Evolutionary conservation across 352 stramenopile species (phyloP), one percentile per base, ranked within the genome.

Genomic region (Phytophthora tentaculata): DNA sequence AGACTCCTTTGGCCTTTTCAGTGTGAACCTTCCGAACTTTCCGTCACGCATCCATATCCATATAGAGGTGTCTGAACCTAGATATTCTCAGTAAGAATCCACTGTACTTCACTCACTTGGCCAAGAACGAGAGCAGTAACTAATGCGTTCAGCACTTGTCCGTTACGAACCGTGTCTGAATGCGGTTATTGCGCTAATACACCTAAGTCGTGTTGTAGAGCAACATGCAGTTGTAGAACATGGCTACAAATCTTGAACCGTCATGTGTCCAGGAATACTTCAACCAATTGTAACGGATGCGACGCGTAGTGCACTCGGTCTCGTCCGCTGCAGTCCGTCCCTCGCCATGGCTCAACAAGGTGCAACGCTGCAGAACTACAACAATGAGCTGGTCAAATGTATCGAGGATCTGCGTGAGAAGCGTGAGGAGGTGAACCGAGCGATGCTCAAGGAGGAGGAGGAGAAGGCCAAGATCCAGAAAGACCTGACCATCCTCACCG

Each of bases 401-500:
- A 98, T 98, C 65, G 94, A 98, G 64, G 93, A 98, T 64, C 78
- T 98, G 49, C 90, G 91, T 24, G 90, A 97, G 74, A 96, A 96
- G 77, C 86, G 92, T 26, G 91, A 98, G 66, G 90, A 97, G 71
- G 88, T 97, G 59, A 97, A 97, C 68, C 84, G 89, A 19, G 73
- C 89, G 39, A 98, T 98, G 77, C 83, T 97, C 63, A 97, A 97
- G 69, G 91, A 98, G 55, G 94, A 98, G 69, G 91, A 98, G 65
- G 93, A 98, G 67, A 98, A 98, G 74, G 88, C 90, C 58, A 97
- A 98, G 72, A 98, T 98, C 69, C 92, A 98, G 73, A 97, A 97
- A 76, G 87, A 98, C 67, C 69, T 98, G 61, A 93, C 83, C 56
- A 92, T 97, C 64, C 80, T 98, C 24, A 97, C 91, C 4, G 89